Evolutionary conservation across 2,329 filamentous ascomycete genomes (phyloP).

Genomic region (Fusarium zealandicum): DNA sequence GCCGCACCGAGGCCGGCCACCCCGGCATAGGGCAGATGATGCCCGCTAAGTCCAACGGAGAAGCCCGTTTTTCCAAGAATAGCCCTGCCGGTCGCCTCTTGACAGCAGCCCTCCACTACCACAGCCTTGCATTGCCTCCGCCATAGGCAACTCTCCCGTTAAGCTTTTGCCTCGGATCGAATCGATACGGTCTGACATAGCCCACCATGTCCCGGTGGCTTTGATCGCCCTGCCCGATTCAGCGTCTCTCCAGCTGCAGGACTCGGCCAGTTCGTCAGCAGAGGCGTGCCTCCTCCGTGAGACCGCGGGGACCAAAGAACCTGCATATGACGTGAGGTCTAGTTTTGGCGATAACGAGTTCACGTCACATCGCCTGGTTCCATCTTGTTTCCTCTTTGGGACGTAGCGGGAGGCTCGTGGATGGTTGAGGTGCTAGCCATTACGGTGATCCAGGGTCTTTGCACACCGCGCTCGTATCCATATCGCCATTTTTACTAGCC

Average conservation of each 20-base stretch:
- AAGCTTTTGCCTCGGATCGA: slow-evolving; percentile 34
- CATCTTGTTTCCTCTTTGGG: slow-evolving; percentile 30
- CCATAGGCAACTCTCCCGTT: slow-evolving; percentile 17
- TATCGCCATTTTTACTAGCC: slow-evolving; percentile 39
- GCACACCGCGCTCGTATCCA: slow-evolving; percentile 42
- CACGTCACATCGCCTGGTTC: slow-evolving; percentile 21
- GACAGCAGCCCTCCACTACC: slow-evolving; percentile 22
- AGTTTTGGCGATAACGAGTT: slow-evolving; percentile 29
- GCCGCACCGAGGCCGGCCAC: slow-evolving; percentile 31
- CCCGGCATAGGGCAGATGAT: slow-evolving; percentile 32
- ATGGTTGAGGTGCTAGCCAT: slow-evolving; percentile 40
- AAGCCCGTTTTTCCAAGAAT: slow-evolving; percentile 38
- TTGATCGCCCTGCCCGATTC: slow-evolving; percentile 10
- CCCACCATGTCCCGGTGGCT: slow-evolving; percentile 21
- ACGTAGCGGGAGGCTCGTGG: slow-evolving; percentile 29
- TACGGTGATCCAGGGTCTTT: slow-evolving; percentile 36
- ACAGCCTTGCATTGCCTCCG: too few species aligned
- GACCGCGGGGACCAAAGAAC: slow-evolving; percentile 18
- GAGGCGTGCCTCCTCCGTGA: too few species aligned
- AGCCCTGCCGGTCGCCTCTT: slow-evolving; percentile 30
- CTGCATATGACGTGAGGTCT: slow-evolving; percentile 32
- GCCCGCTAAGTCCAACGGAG: slow-evolving; percentile 25
- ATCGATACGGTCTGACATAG: slow-evolving; percentile 33
- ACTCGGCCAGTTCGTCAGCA: too few species aligned
- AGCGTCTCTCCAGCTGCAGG: slow-evolving; percentile 3